Conservation (phyloP, 495 filamentous ascomycete genomes). For the Penicillium parvum region DNA sequence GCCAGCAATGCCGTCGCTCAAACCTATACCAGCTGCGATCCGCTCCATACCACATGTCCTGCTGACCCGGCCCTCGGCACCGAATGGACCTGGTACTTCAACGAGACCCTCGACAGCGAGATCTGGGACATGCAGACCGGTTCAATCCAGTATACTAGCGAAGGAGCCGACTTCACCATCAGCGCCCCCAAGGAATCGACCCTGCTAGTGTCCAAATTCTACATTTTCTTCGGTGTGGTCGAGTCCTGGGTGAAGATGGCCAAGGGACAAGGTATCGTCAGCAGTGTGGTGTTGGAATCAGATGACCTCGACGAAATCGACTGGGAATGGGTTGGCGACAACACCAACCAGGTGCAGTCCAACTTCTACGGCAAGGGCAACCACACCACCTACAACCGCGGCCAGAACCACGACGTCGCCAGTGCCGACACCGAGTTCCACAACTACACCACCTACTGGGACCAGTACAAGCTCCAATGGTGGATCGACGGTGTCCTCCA, state of each 20-base stretch:
- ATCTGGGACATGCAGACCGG: slow-evolving; percentile 65
- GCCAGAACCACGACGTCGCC: slow-evolving; percentile 54
- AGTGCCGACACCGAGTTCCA: slow-evolving; percentile 65
- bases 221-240: slow-evolving; percentile 80
- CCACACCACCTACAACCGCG: slow-evolving; percentile 66
- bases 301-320: slow-evolving; percentile 94
- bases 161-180: slow-evolving; percentile 68
- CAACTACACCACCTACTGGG: slow-evolving; percentile 93
- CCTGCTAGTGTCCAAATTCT: slow-evolving; percentile 69
- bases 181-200: slow-evolving; percentile 51
- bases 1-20: slow-evolving; percentile 31
- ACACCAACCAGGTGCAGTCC: slow-evolving; percentile 64
- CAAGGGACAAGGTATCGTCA: slow-evolving; percentile 69
- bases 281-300: slow-evolving; percentile 80
- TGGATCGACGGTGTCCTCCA: slow-evolving; percentile 67
- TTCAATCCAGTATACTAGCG: slow-evolving; percentile 48
- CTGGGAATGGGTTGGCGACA: slow-evolving; percentile 61
- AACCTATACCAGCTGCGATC: slow-evolving; percentile 59
- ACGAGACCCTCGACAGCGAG: slow-evolving; percentile 44
- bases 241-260: slow-evolving; percentile 68
- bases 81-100: slow-evolving; percentile 57
- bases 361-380: slow-evolving; percentile 96
- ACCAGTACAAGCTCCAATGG: slow-evolving; percentile 71
- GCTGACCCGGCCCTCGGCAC: slow-evolving; percentile 65
- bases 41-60: slow-evolving; percentile 60